Evolutionary conservation across 139 green algal genomes (phyloP).

Genomic region (Astrephomene gubernaculifera): DNA sequence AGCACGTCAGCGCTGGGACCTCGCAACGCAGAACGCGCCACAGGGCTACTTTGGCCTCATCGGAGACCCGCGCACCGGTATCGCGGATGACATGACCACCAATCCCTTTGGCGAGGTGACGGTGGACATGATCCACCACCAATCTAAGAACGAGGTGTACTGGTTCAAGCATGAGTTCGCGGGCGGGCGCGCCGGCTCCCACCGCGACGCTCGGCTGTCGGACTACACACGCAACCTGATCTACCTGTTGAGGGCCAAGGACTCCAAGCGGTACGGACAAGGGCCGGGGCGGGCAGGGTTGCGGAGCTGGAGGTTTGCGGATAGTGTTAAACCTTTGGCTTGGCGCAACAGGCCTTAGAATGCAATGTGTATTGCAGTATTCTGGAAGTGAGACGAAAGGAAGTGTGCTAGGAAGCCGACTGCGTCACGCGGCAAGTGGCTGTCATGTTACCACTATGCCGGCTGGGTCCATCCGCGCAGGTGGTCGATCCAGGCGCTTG

Average conservation of each 20-base stretch:
- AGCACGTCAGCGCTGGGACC: conserved; percentile 10
- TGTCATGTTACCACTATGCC: background rate
- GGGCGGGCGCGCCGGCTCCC: conserved; percentile 37
- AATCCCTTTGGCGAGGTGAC: conserved; percentile 58
- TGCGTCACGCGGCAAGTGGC: background rate
- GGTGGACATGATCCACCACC: conserved; percentile 64
- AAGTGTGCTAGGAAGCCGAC: background rate
- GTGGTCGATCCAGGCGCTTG: conserved; percentile 63
- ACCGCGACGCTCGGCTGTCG: conserved; percentile 63
- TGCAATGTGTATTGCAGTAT: no score
- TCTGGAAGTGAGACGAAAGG: background rate
- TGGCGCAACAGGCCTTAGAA: no score
- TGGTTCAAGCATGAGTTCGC: conserved; percentile 70
- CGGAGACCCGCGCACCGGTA: conserved; percentile 66
- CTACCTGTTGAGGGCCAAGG: conserved; percentile 68
- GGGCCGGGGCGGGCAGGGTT: no score
- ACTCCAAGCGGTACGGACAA: conserved; percentile 41
- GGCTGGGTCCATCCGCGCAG: conserved; percentile 18
- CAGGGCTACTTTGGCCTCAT: conserved; percentile 57
- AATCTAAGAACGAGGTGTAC: conserved; percentile 54
- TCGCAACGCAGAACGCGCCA: conserved; percentile 43
- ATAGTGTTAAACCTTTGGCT: no score
- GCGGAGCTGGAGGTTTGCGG: no score
- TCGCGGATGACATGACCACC: conserved; percentile 65
- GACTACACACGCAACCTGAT: conserved; percentile 69